These are phyloP conservation scores for Bullera alba DNA, from an alignment of 768 basidiomycete species.

Conservation along the genomic window DNA sequence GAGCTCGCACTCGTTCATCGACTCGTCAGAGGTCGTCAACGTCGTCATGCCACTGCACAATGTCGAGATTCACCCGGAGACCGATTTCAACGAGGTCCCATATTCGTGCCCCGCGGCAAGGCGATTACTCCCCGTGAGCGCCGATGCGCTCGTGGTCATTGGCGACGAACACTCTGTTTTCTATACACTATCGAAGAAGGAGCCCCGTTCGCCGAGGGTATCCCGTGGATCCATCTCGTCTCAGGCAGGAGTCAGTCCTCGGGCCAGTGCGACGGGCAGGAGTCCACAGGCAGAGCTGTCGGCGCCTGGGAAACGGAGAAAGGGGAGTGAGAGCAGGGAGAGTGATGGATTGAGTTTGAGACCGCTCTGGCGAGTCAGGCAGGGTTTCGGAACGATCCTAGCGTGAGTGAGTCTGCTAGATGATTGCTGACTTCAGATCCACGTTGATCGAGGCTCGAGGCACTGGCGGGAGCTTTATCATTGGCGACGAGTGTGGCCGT, in stretches of 20 bases:
- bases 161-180: slow-evolving; percentile 41
- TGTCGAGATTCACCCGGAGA: slow-evolving; percentile 6
- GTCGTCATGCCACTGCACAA: slow-evolving; percentile 17
- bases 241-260: slow-evolving; percentile 16
- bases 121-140: slow-evolving; percentile 29
- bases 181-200: slow-evolving; percentile 10
- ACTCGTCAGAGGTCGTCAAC: slow-evolving; percentile 24
- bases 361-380: slow-evolving; percentile 37
- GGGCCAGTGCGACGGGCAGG: slow-evolving; percentile 18
- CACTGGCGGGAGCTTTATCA: slow-evolving; percentile 24
- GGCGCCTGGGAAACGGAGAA: slow-evolving; percentile 31
- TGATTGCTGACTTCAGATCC: neutral
- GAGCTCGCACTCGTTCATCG: slow-evolving; percentile 24
- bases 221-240: slow-evolving; percentile 14
- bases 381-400: slow-evolving; percentile 41
- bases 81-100: slow-evolving; percentile 27
- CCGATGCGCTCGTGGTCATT: slow-evolving; percentile 26
- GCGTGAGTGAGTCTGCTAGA: slow-evolving; percentile 27
- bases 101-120: slow-evolving; percentile 40
- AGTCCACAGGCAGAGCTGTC: slow-evolving; percentile 36
- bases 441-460: slow-evolving; percentile 16
- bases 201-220: slow-evolving; percentile 10
- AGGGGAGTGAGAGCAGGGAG: slow-evolving; percentile 20
- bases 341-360: slow-evolving; percentile 23
- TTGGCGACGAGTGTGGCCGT: slow-evolving; percentile 40